Conservation (phyloP, 768 basidiomycete species). For the Mrakia gelida region DNA sequence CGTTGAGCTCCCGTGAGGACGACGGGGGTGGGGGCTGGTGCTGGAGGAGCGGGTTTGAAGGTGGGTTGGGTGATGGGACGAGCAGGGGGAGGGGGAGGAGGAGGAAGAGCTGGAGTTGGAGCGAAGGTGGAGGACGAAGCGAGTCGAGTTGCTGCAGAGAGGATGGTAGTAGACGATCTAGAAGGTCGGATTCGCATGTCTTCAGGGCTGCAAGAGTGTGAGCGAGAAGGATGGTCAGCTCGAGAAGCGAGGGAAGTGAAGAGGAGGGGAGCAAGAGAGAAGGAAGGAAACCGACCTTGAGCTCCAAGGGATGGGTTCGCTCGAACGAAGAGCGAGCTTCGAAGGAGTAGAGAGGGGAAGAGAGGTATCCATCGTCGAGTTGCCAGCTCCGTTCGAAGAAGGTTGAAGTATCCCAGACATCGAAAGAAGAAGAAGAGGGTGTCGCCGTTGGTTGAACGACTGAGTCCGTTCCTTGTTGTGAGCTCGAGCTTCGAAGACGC, state of each 20-base stretch:
- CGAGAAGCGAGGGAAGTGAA: neutral
- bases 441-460: neutral
- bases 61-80: neutral
- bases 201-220: neutral
- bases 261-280: neutral
- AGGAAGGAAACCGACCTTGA: neutral
- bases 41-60: neutral
- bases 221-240: neutral
- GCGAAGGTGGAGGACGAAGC: neutral
- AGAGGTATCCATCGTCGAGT: neutral
- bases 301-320: conserved; percentile 2
- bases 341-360: conserved; percentile 7
- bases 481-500: neutral
- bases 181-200: neutral
- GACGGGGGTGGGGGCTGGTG: neutral
- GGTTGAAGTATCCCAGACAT: conserved; percentile 5
- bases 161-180: neutral
- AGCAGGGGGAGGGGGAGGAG: neutral
- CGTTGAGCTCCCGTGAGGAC: neutral
- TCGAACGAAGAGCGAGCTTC: neutral
- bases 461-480: conserved; percentile 1
- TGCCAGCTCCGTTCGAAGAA: neutral
- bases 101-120: neutral
- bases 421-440: neutral
- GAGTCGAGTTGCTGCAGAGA: conserved; percentile 6